Percentiles rank a stretch among this genome's conserved stretches.
phyloP scores from a whole-genome alignment of 495 filamentous ascomycete species.

The Cenococcum geophilum region DNA sequence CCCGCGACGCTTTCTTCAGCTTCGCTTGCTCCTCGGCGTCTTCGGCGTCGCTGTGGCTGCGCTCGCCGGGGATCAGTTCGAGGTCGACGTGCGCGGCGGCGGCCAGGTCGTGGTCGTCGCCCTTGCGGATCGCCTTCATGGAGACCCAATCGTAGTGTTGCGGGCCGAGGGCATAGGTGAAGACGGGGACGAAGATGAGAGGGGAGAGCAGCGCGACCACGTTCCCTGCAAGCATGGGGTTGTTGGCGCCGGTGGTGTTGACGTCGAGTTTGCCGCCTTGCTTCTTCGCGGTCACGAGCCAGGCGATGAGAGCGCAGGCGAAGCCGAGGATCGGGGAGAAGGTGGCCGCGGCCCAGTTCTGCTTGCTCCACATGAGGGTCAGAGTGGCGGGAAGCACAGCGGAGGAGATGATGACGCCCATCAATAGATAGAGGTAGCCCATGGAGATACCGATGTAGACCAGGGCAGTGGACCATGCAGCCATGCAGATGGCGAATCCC shows the following conservation, averaged over 20 bases:
- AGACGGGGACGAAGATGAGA: conserved; percentile 66
- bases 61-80: conserved; percentile 59
- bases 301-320: conserved; percentile 69
- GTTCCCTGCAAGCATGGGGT: conserved; percentile 88
- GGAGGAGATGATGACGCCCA: conserved; percentile 85
- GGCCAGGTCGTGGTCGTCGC: conserved; percentile 74
- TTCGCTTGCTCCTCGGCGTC: conserved; percentile 57
- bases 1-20: conserved; percentile 64
- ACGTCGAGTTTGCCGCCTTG: conserved; percentile 69
- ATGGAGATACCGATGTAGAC: conserved; percentile 60
- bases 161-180: conserved; percentile 66
- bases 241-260: conserved; percentile 69
- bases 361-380: conserved; percentile 73
- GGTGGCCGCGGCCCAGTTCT: conserved; percentile 74
- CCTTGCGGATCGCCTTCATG: conserved; percentile 77
- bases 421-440: conserved; percentile 78
- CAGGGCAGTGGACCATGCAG: conserved; percentile 74
- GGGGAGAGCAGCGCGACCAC: conserved; percentile 75
- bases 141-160: conserved; percentile 87
- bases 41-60: conserved; percentile 36
- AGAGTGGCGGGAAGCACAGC: conserved; percentile 79
- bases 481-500: conserved; percentile 75
- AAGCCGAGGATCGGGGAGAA: conserved; percentile 74
- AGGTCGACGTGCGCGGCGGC: conserved; percentile 63
- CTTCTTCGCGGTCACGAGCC: conserved; percentile 83